Percentiles rank a stretch among this genome's conserved stretches.
Conservation (phyloP, 1,139 yeast genomes). For the Pichia kudriavzevii region DNA sequence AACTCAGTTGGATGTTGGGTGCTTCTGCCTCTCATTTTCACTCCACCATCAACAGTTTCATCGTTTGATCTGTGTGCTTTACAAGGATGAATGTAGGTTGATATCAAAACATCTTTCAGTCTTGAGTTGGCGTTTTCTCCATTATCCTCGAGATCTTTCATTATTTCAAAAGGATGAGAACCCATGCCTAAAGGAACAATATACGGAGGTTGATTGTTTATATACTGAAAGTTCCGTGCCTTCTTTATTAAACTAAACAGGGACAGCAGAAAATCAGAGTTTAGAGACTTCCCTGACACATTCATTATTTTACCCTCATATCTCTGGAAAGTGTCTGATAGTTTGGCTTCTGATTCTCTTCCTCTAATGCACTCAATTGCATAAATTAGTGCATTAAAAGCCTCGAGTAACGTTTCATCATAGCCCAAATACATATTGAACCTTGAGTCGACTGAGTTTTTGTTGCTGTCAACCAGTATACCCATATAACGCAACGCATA, state of each 20-base stretch:
- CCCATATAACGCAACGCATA: slow-evolving; percentile 23
- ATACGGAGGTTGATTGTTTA: slow-evolving; percentile 26
- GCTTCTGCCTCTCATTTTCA: slow-evolving; percentile 22
- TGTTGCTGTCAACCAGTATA: slow-evolving; percentile 18
- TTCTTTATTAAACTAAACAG: slow-evolving; percentile 17
- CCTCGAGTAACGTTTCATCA: slow-evolving; percentile 37
- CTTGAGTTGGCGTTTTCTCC: slow-evolving; percentile 12
- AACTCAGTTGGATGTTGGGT: slow-evolving; percentile 15
- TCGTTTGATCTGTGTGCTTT: not conserved
- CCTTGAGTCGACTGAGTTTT: slow-evolving; percentile 27
- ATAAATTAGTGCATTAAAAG: slow-evolving; percentile 36
- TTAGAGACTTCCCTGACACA: slow-evolving; percentile 8
- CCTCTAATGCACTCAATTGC: slow-evolving; percentile 34
- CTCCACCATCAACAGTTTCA: not conserved
- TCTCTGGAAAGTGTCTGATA: not conserved
- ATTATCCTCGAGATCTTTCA: slow-evolving; percentile 15
- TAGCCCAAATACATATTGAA: slow-evolving; percentile 52
- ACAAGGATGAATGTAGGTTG: slow-evolving; percentile 24
- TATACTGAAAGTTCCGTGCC: slow-evolving; percentile 23
- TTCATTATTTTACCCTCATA: slow-evolving; percentile 9
- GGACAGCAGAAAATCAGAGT: slow-evolving; percentile 12
- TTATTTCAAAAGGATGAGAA: slow-evolving; percentile 24
- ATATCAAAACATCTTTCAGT: slow-evolving; percentile 17
- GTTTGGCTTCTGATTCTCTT: too few relatives aligned
- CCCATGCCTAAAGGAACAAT: slow-evolving; percentile 20